Evolutionary conservation across 257 asterid species (phyloP), one percentile per base, ranked within the genome.

Genomic region (Nicotiana attenuata): DNA sequence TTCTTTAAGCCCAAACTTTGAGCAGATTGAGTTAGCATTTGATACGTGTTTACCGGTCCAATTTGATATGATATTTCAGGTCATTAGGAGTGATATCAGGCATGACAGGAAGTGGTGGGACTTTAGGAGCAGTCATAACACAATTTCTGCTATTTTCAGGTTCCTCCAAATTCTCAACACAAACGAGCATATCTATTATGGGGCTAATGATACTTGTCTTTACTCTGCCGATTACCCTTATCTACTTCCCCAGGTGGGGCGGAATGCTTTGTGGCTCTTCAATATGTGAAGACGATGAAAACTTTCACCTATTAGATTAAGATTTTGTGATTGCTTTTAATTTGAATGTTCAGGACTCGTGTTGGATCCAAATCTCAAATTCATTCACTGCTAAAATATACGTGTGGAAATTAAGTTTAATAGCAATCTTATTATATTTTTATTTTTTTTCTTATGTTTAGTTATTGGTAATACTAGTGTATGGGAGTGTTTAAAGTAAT

Each of bases 71-170:
- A 31, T 47, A 2, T 14, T 24, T 56, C 86, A 90, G 95, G 85
- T 91, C 87, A 0, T 80, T 86, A 4, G 95, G 95, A 41, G 91
- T 91, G 38, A 85, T 90, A 75, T 86, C 92, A 29, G 93, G 95
- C 65, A 86, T 91, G 90, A 87, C 92, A 2, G 93, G 93, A 29
- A 88, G 93, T 66, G 91, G 92, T 5, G 92, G 93, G 63, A 89
- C 95, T 2, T 0, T 89, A 33, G 95, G 95, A 5, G 93, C 93
- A 13, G 93, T 86, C 6, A 78, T 85, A 24, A 91, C 92, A n/a
- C 92, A 91, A 16, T 31, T 86, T 7, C 67, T 89, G 24, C 84
- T 89, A 19, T 89, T 91, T 80, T 89, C 95, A 3, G 93, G 92
- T 73, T 45, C 87, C 20, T 35, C 47, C 3, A 68, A 80, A 1